Percentiles rank a stretch among this genome's conserved stretches.
Evolutionary conservation across 1,284 basidiomycete genomes (phyloP).

Genomic region (Porodaedalea pini): DNA sequence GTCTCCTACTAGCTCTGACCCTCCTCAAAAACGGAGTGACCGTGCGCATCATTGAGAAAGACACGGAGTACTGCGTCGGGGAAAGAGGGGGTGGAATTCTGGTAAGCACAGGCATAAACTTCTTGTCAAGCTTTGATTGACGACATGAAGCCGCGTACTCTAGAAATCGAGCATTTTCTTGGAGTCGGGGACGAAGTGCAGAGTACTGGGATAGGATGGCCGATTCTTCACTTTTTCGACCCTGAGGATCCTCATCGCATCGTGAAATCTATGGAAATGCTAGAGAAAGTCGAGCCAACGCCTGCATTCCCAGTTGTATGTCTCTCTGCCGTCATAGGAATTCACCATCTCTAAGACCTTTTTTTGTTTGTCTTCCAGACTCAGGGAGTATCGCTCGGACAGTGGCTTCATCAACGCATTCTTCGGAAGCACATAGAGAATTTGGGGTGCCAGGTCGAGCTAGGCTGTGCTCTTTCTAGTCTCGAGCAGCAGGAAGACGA

Average conservation of each 20-base stretch:
- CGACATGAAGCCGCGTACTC: conserved; percentile 3
- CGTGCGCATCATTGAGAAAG: conserved; percentile 16
- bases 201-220: background rate
- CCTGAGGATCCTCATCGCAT: background rate
- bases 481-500: too few species aligned
- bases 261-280: background rate
- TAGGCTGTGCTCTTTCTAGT: too few species aligned
- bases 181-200: conserved; percentile 5
- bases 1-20: conserved; percentile 6
- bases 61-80: conserved; percentile 1
- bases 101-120: background rate
- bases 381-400: conserved; percentile 1
- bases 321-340: too few species aligned
- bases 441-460: too few species aligned
- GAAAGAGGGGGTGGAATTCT: conserved; percentile 10
- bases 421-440: conserved; percentile 14
- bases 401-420: conserved; percentile 18
- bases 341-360: too few species aligned
- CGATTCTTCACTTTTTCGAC: background rate
- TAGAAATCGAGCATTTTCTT: conserved; percentile 16
- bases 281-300: too few species aligned
- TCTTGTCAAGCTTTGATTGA: too few species aligned
- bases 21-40: conserved; percentile 13
- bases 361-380: too few species aligned
- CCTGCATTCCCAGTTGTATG: too few species aligned